Conservation (phyloP, 1,139 yeast species). For the Saccharomyces hybrid region DNA sequence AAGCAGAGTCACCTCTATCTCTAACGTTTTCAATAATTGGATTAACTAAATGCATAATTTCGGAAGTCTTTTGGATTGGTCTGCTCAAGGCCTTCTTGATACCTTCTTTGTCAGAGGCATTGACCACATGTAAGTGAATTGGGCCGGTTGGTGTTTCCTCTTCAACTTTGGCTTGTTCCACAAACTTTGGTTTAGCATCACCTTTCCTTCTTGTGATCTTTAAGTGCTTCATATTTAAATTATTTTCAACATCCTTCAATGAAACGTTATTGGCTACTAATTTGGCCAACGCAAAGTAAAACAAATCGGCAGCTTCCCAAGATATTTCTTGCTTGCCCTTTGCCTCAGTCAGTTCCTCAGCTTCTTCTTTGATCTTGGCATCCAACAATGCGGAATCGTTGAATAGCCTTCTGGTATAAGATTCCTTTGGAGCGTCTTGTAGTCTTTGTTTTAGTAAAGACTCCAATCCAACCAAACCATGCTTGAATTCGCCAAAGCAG, state of each 20-base stretch:
- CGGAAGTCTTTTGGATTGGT: slow-evolving; percentile 87
- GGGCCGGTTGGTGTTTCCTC: slow-evolving; percentile 29
- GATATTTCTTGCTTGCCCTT: slow-evolving; percentile 62
- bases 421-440: slow-evolving; percentile 73
- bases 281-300: slow-evolving; percentile 87
- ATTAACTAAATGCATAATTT: slow-evolving; percentile 82
- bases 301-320: slow-evolving; percentile 95
- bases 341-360: slow-evolving; percentile 92
- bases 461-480: slow-evolving; percentile 58
- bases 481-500: slow-evolving; percentile 63
- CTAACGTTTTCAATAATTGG: slow-evolving; percentile 82
- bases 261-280: slow-evolving; percentile 76
- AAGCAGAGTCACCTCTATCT: slow-evolving; percentile 73
- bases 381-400: slow-evolving; percentile 63
- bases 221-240: slow-evolving; percentile 72
- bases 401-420: slow-evolving; percentile 85
- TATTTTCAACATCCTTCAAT: slow-evolving; percentile 72
- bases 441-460: slow-evolving; percentile 46
- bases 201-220: slow-evolving; percentile 93
- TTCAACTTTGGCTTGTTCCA: slow-evolving; percentile 25
- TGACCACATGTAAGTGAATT: slow-evolving; percentile 58
- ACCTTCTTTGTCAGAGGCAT: slow-evolving; percentile 41
- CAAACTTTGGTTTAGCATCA: slow-evolving; percentile 81
- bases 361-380: slow-evolving; percentile 92
- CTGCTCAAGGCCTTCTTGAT: slow-evolving; percentile 61